Conservation (phyloP, 2,329 filamentous ascomycete genomes). For the Hawksworthiomyces lignivorus region DNA sequence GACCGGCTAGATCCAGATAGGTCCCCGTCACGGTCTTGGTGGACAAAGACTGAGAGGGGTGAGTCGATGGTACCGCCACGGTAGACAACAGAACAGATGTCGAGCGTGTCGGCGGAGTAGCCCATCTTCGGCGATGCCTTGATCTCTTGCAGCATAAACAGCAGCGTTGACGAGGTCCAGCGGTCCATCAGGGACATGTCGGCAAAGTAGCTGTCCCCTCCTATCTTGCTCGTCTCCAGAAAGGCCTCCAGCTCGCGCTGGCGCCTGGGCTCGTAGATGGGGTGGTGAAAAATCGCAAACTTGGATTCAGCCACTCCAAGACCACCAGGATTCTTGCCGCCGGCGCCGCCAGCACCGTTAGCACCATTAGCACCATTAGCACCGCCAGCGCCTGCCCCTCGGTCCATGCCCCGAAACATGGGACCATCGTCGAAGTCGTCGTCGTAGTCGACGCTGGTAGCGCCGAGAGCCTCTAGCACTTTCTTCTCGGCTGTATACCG, state of each 20-base stretch:
- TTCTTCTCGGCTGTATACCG: conserved; percentile 1
- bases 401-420: no score
- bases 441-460: neutral
- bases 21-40: conserved; percentile 4
- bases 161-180: conserved; percentile 5
- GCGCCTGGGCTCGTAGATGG: conserved; percentile 5
- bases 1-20: conserved; percentile 1
- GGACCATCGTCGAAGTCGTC: neutral
- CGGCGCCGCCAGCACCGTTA: no score
- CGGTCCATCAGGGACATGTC: conserved; percentile 5
- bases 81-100: conserved; percentile 6
- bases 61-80: conserved; percentile 4
- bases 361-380: no score
- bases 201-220: conserved; percentile 3
- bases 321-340: no score
- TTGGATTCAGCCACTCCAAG: no score
- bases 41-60: neutral
- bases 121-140: neutral
- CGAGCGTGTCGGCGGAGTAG: conserved; percentile 1
- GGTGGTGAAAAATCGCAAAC: neutral
- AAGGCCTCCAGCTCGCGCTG: conserved; percentile 4
- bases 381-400: no score
- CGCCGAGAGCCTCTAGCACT: conserved; percentile 1
- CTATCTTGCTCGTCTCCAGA: conserved; percentile 1
- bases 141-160: conserved; percentile 4